Evolutionary conservation across 257 asterid genomes (phyloP), one percentile per base, ranked within the genome.

Genomic region (Asclepias syriaca): DNA sequence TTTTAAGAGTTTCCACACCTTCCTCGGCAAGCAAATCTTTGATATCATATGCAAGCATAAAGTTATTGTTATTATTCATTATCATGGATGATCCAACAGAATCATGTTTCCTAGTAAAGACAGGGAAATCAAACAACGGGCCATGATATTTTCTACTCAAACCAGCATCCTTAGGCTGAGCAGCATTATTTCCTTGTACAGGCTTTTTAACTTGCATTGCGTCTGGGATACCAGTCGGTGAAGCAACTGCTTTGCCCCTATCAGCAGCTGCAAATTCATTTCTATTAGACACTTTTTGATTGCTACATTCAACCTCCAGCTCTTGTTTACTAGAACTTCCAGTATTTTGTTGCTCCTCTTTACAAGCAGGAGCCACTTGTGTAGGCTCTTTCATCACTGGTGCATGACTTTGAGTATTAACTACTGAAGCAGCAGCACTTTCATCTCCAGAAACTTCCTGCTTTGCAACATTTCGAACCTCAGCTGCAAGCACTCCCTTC

Each of bases 111-210:
- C 99, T 86, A 66, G 96, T 95, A 84, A 95, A 95, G 72, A 84
- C 92, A 9, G 98, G 98, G 79, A 95, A 95, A 86, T 95, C 99
- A 74, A 92, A 95, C 75, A 95, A 79, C 71, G 99, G 99, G 48
- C 99, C 99, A 14, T 95, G 98, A 84, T 95, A 95, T 81, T 95
- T 95, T 78, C 96, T 85, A 46, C 85, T 78, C 43, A 96, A 78
- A 81, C 88, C 81, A 24, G 85, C 81, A 79, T 90, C 97, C 87
- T 89, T 92, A 39, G 90, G 84, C 73, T 87, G 99, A 76, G 79
- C 27, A 60, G 84, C 65, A 81, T 69, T 82, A 78, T 87, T 84
- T 24, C 87, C 82, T 77, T 87, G 97, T 56, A 75, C 72, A 60
- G 96, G 85, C 82, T 84, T 89, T 83, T 86, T 90, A 49, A 69